Conservation (phyloP, 148 eudicot genomes). For the Silene conica region DNA sequence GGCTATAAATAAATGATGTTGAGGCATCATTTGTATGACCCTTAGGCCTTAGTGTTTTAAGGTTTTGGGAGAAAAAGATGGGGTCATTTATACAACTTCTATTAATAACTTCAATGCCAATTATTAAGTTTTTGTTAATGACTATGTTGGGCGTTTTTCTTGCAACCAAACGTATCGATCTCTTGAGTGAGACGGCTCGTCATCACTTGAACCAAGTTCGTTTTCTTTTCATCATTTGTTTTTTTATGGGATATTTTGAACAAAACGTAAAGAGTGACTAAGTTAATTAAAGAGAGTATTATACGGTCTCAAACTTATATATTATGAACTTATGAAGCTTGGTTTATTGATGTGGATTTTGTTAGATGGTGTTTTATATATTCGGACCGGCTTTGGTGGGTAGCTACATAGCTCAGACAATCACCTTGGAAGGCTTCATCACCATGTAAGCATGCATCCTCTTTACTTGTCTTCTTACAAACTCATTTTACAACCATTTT, state of each 20-base stretch:
- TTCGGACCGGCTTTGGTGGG: slow-evolving; percentile 43
- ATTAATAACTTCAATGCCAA: slow-evolving; percentile 35
- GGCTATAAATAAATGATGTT: slow-evolving; percentile 1
- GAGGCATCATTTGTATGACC: neutral
- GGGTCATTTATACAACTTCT: slow-evolving; percentile 28
- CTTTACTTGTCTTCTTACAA: neutral
- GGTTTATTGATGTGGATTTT: neutral
- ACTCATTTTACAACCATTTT: neutral
- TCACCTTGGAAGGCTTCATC: slow-evolving; percentile 27
- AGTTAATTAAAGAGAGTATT: too few relatives aligned
- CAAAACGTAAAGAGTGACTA: too few relatives aligned
- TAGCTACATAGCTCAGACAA: slow-evolving; percentile 35
- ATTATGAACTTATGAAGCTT: too few relatives aligned
- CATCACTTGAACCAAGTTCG: slow-evolving; percentile 32
- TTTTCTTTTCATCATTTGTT: neutral
- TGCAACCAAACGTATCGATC: slow-evolving; percentile 24
- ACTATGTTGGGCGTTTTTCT: slow-evolving; percentile 36
- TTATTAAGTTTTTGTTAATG: slow-evolving; percentile 33
- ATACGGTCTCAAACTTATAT: too few relatives aligned
- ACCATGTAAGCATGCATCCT: slow-evolving; percentile 23
- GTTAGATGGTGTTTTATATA: slow-evolving; percentile 40
- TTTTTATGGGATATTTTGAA: too few relatives aligned
- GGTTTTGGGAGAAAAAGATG: slow-evolving; percentile 3
- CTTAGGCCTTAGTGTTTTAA: neutral
- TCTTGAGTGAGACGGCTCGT: slow-evolving; percentile 27